Conservation (phyloP, 495 filamentous ascomycete species). For the Talaromyces wortmannii region DNA sequence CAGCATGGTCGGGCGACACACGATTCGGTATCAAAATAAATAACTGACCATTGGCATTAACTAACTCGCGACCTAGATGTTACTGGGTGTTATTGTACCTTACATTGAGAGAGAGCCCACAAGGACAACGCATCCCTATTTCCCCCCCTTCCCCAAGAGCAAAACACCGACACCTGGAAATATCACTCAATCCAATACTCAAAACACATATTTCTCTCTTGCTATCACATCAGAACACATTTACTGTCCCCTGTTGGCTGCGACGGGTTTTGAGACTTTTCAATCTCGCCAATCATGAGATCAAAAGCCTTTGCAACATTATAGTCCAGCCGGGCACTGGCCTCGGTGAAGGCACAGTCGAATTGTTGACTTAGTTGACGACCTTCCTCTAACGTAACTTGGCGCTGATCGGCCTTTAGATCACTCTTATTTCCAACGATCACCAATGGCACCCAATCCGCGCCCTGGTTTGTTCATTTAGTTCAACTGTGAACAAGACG, state of each 20-base stretch:
- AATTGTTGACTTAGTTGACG: constrained; percentile 74
- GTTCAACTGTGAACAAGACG: constrained; percentile 1
- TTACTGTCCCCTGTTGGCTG: constrained; percentile 73
- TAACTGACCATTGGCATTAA: background rate
- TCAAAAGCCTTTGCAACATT: constrained; percentile 93
- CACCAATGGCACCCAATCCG: constrained; percentile 85
- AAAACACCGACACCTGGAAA: background rate
- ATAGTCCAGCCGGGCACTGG: constrained; percentile 86
- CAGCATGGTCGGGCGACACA: too few species aligned
- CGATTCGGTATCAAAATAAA: too few species aligned
- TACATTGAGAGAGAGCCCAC: background rate
- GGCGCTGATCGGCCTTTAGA: constrained; percentile 84
- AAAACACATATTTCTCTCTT: background rate
- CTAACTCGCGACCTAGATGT: background rate
- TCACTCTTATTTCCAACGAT: constrained; percentile 98
- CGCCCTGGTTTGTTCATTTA: constrained; percentile 51
- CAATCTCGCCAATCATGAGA: constrained; percentile 88
- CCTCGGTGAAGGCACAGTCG: constrained; percentile 90
- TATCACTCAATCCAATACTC: background rate
- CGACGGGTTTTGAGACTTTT: constrained; percentile 87
- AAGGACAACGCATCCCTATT: background rate
- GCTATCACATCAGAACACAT: constrained; percentile 71
- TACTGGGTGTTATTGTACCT: background rate
- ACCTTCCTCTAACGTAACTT: constrained; percentile 81
- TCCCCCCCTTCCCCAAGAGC: background rate